phyloP scores from a whole-genome alignment of 495 filamentous ascomycete genomes.

The Pseudotulostoma volvatum region DNA sequence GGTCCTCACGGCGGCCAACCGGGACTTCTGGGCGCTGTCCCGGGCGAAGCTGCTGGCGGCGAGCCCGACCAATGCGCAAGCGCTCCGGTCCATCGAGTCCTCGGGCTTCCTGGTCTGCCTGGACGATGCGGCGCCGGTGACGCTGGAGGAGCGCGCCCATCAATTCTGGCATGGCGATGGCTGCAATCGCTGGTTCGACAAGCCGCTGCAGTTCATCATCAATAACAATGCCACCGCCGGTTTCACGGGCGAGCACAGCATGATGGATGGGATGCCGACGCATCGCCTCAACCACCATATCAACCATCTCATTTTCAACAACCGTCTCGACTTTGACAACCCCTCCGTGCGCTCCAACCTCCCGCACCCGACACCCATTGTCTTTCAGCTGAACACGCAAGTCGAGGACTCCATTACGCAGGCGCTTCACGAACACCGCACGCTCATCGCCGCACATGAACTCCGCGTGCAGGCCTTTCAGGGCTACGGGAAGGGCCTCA shows the following conservation, averaged over 20 bases:
- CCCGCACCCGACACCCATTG: constrained; percentile 59
- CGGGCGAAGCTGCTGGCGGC: constrained; percentile 60
- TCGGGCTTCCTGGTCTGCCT: constrained; percentile 86
- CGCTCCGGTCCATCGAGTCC: constrained; percentile 72
- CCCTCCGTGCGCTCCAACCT: constrained; percentile 63
- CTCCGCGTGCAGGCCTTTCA: constrained; percentile 88
- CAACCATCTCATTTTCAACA: constrained; percentile 75
- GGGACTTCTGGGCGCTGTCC: constrained; percentile 81
- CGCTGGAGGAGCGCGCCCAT: constrained; percentile 85
- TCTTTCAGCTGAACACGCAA: constrained; percentile 58
- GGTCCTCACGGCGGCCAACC: constrained; percentile 76
- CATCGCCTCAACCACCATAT: constrained; percentile 90
- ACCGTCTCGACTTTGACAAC: constrained; percentile 75
- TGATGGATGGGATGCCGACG: constrained; percentile 99
- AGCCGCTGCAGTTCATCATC: constrained; percentile 93
- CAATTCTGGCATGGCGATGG: constrained; percentile 99
- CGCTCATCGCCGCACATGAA: constrained; percentile 74
- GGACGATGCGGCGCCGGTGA: constrained; percentile 83
- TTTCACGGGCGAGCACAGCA: constrained; percentile 97
- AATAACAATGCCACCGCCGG: constrained; percentile 97
- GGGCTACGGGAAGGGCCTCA: constrained; percentile 93
- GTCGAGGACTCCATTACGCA: constrained; percentile 58
- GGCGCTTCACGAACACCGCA: constrained; percentile 58
- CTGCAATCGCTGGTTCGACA: constrained; percentile 93
- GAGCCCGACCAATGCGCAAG: constrained; percentile 55